Percentiles rank a stretch among this genome's conserved stretches.
Conservation (phyloP, 2,329 filamentous ascomycete species). For the Zymoseptoria tritici region DNA sequence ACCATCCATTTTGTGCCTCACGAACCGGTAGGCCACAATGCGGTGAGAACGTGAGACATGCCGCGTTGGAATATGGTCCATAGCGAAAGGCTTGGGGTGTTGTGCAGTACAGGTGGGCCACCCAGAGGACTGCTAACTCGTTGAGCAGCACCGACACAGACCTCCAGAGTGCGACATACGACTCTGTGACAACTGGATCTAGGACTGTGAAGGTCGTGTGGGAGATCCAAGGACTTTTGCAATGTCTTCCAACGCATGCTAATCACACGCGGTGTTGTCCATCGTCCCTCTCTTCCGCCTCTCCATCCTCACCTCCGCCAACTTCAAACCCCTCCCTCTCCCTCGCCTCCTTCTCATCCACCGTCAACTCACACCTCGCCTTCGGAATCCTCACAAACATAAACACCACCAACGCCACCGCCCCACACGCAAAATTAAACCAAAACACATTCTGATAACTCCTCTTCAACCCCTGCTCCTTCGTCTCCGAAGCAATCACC, state of each 20-base stretch:
- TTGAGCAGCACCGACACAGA: too few species aligned
- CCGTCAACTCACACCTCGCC: slow-evolving; percentile 51
- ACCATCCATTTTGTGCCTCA: background rate
- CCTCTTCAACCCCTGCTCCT: slow-evolving; percentile 34
- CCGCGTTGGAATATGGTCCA: background rate
- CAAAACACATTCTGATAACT: slow-evolving; percentile 62
- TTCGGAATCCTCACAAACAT: slow-evolving; percentile 49
- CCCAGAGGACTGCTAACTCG: too few species aligned
- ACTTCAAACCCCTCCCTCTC: background rate
- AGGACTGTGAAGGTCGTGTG: background rate
- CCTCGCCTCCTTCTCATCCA: slow-evolving; percentile 44
- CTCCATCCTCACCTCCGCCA: background rate
- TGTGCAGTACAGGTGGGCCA: too few species aligned
- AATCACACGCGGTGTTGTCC: background rate
- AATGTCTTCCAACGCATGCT: background rate
- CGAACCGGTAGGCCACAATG: background rate
- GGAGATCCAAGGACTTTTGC: background rate
- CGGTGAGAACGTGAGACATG: background rate
- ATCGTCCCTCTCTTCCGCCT: background rate
- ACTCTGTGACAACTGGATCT: background rate
- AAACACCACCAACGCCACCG: slow-evolving; percentile 46
- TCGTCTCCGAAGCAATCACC: slow-evolving; percentile 47
- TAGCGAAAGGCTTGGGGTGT: background rate
- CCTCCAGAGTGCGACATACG: background rate
- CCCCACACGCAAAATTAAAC: slow-evolving; percentile 54